A percentile compares a stretch with the other conserved stretches of the same genome.
Conservation (phyloP, 2,329 filamentous ascomycete genomes). For the Neobulgaria alba region DNA sequence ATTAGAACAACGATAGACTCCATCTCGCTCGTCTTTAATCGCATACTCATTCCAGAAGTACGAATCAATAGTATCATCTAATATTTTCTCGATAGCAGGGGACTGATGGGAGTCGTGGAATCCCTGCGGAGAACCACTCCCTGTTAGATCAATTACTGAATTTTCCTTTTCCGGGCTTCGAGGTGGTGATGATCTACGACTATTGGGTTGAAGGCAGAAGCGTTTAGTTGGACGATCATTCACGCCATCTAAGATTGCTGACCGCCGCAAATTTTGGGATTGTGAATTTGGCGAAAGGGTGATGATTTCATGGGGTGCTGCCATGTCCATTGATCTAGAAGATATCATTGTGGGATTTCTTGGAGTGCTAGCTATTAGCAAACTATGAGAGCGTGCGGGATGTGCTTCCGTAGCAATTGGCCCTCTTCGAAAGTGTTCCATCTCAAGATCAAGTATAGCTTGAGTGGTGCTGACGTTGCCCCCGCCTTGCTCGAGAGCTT, state of each 20-base stretch:
- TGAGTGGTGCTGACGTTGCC: too few species aligned
- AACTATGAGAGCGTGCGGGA: too few species aligned
- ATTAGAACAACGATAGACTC: slow-evolving; percentile 15
- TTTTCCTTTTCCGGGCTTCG: neutral
- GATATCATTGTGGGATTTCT: too few species aligned
- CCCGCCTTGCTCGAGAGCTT: neutral
- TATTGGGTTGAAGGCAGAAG: slow-evolving; percentile 8
- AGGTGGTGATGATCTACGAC: slow-evolving; percentile 3
- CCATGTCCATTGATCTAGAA: neutral
- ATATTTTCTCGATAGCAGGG: too few species aligned
- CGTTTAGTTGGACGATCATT: slow-evolving; percentile 13
- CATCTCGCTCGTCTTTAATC: slow-evolving; percentile 5
- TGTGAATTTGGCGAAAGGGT: slow-evolving; percentile 12
- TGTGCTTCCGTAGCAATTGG: too few species aligned
- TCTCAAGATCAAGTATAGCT: neutral
- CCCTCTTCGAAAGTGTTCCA: too few species aligned
- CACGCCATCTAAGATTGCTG: slow-evolving; percentile 11
- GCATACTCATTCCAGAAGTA: neutral
- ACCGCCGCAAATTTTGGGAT: slow-evolving; percentile 16
- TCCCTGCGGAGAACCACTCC: neutral
- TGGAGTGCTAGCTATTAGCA: too few species aligned
- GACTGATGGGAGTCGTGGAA: neutral
- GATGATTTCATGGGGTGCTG: slow-evolving; percentile 2
- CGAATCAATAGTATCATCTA: neutral
- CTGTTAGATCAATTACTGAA: neutral